Evolutionary conservation across 306 rosid species (phyloP).

Genomic region (Acacia crassicarpa): DNA sequence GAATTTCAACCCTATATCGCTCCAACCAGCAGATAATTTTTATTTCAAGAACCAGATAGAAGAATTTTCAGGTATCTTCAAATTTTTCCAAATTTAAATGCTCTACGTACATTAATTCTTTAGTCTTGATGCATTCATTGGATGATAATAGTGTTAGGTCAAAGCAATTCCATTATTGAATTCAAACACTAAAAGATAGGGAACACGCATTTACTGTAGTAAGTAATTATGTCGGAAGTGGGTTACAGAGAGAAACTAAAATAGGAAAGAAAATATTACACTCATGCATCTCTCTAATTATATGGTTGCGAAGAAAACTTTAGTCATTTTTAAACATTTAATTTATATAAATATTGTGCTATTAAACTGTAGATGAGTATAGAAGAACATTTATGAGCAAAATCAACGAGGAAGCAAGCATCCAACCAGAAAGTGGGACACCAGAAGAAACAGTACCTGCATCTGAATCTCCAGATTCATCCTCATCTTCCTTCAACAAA

Average conservation of each 20-base stretch:
- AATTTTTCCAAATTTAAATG: neutral
- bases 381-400: slow-evolving; percentile 42
- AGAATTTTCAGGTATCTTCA: slow-evolving; percentile 44
- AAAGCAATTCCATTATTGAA: neutral
- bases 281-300: neutral
- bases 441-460: slow-evolving; percentile 47
- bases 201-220: neutral
- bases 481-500: slow-evolving; percentile 66
- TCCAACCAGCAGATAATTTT: slow-evolving; percentile 49
- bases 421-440: slow-evolving; percentile 40
- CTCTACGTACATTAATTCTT: neutral
- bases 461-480: slow-evolving; percentile 65
- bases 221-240: slow-evolving; percentile 24
- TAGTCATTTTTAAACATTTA: neutral
- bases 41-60: slow-evolving; percentile 57
- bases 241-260: slow-evolving; percentile 23
- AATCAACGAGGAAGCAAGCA: slow-evolving; percentile 45
- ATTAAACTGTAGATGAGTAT: slow-evolving; percentile 44
- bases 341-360: neutral
- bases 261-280: neutral
- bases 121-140: slow-evolving; percentile 7
- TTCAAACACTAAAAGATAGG: neutral
- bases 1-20: slow-evolving; percentile 58
- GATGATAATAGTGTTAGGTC: slow-evolving; percentile 4
- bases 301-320: neutral